Percentiles rank a stretch among this genome's conserved stretches.
phyloP scores from a whole-genome alignment of 2,329 filamentous ascomycete genomes.

The Thielaviopsis ethacetica region DNA sequence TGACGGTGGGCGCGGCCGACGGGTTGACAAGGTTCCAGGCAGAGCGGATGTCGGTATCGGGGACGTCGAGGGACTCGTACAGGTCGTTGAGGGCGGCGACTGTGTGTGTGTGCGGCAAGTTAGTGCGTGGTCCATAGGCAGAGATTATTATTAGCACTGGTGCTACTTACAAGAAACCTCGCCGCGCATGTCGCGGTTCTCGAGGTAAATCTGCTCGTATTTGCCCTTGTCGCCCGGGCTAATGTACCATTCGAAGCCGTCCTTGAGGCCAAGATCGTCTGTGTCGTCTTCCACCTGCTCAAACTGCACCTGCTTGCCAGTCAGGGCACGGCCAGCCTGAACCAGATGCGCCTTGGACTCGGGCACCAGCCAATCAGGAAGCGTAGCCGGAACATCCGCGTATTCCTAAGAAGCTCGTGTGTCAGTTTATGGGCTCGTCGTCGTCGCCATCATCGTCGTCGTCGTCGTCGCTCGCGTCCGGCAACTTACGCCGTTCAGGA shows the following conservation, averaged over 20 bases:
- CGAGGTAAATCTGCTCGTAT: conserved; percentile 94
- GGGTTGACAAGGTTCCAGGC: conserved; percentile 98
- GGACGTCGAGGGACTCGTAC: conserved; percentile 64
- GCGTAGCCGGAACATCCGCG: conserved; percentile 62
- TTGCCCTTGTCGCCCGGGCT: conserved; percentile 76
- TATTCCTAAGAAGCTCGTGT: conserved; percentile 47
- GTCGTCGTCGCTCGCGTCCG: too few species aligned
- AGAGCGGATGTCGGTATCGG: conserved; percentile 66
- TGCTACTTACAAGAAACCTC: conserved; percentile 54
- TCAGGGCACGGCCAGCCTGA: conserved; percentile 64
- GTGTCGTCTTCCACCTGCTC: conserved; percentile 72
- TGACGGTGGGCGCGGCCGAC: conserved; percentile 63
- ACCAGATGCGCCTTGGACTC: conserved; percentile 88
- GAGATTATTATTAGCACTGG: not conserved
- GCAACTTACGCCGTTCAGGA: conserved; percentile 74
- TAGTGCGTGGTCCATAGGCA: not conserved
- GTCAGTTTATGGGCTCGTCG: not conserved
- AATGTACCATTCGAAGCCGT: conserved; percentile 99
- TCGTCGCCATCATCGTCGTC: too few species aligned
- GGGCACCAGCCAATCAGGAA: conserved; percentile 94
- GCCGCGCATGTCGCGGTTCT: conserved; percentile 75
- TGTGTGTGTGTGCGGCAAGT: conserved; percentile 20
- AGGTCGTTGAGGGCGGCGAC: conserved; percentile 68
- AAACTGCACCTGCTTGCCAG: conserved; percentile 64
- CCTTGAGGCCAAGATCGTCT: conserved; percentile 71